These are phyloP conservation scores for Anisodus acutangulus DNA, from an alignment of 257 asterid species.

Conservation along the genomic window DNA sequence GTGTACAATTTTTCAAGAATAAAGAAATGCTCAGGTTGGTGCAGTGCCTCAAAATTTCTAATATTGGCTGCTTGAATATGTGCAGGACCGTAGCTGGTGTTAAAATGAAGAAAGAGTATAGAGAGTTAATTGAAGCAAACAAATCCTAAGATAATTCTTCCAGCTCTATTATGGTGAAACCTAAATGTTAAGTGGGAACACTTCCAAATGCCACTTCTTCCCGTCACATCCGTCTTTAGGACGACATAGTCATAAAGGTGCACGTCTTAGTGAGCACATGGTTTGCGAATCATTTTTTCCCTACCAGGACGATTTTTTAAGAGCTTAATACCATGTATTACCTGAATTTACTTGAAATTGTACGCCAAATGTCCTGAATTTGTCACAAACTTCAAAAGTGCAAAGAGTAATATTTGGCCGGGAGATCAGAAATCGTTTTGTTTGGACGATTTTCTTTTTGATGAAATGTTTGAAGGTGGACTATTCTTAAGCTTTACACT, in stretches of 20 bases:
- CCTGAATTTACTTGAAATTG: background rate
- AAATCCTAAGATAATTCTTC: slow-evolving; percentile 30
- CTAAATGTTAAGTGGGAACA: background rate
- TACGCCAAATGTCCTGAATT: background rate
- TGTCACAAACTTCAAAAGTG: background rate
- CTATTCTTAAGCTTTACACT: too few species aligned
- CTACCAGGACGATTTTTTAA: too few species aligned
- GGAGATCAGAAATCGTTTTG: background rate
- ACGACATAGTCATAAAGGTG: background rate
- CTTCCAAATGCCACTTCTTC: background rate
- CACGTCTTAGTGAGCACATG: background rate
- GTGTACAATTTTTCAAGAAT: slow-evolving; percentile 81
- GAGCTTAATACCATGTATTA: background rate
- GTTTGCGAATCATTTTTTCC: too few species aligned
- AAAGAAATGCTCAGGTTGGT: slow-evolving; percentile 74
- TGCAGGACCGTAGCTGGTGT: slow-evolving; percentile 90
- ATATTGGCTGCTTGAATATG: background rate
- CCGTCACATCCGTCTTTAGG: background rate
- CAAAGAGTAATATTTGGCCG: background rate
- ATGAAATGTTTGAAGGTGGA: too few species aligned
- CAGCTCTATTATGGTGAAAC: background rate
- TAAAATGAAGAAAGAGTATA: slow-evolving; percentile 93
- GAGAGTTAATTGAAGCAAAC: slow-evolving; percentile 74
- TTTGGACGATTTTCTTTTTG: background rate
- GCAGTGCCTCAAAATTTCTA: background rate